Evolutionary conservation across 2,329 filamentous ascomycete genomes (phyloP).

Genomic region (Trichoderma sp.): DNA sequence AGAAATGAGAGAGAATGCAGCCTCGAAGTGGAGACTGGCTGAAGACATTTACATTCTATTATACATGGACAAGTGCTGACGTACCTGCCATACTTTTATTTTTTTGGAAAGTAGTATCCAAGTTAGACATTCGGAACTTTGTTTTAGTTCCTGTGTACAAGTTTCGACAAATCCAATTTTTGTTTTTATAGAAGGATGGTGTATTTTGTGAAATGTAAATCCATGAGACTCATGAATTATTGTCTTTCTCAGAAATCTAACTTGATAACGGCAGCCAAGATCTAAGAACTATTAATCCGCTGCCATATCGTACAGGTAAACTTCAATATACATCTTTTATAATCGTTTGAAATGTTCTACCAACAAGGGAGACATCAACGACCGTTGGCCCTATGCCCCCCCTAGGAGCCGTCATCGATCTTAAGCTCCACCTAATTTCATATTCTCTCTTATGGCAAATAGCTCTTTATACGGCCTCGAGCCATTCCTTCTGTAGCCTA

Average conservation of each 20-base stretch:
- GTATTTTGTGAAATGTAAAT: background rate
- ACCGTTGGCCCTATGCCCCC: no score
- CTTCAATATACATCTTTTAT: background rate
- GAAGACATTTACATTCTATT: background rate
- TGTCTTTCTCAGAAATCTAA: background rate
- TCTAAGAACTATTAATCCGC: background rate
- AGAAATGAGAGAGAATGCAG: background rate
- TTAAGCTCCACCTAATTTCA: background rate
- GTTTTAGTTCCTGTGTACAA: background rate
- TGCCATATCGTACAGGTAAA: background rate
- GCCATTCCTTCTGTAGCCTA: background rate
- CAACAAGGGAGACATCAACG: no score
- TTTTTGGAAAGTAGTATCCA: background rate
- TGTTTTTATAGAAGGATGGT: background rate
- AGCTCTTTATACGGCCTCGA: no score
- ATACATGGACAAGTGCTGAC: background rate
- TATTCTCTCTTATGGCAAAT: no score
- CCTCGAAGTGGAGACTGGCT: background rate
- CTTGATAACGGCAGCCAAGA: background rate
- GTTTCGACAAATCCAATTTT: background rate
- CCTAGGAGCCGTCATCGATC: background rate
- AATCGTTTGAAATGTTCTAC: no score
- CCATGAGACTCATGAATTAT: no score
- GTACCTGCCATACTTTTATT: background rate
- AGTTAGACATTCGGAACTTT: background rate